These are phyloP conservation scores for Ailanthus altissimus DNA, from an alignment of 345 rosid species.

Conservation along the genomic window DNA sequence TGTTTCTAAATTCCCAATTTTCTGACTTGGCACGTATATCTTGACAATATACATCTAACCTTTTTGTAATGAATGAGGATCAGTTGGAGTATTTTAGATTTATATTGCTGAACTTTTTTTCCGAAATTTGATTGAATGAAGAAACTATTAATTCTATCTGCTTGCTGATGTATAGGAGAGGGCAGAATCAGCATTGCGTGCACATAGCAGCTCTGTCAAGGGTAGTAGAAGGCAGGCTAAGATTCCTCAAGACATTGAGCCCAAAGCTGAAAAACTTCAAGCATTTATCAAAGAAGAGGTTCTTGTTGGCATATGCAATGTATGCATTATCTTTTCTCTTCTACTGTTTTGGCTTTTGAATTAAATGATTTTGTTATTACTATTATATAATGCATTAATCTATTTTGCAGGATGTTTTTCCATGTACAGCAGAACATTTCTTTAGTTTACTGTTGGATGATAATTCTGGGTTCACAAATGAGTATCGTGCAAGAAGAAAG, in stretches of 20 bases:
- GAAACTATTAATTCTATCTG: constrained; percentile 14
- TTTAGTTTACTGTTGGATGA: constrained; percentile 64
- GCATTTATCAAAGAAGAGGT: constrained; percentile 86
- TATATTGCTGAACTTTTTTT: not conserved
- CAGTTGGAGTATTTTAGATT: not conserved
- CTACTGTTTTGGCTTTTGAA: constrained; percentile 5
- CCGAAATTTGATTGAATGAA: constrained; percentile 2
- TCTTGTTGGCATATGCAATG: constrained; percentile 69
- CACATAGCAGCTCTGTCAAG: constrained; percentile 85
- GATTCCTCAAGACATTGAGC: constrained; percentile 51
- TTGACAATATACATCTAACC: not conserved
- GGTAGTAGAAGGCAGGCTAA: constrained; percentile 46
- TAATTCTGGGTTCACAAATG: constrained; percentile 59
- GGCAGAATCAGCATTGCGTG: constrained; percentile 87
- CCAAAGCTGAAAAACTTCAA: constrained; percentile 55
- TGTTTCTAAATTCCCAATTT: not conserved
- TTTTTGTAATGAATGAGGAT: not conserved
- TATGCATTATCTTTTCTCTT: constrained; percentile 34
- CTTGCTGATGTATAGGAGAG: constrained; percentile 57
- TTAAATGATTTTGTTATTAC: constrained; percentile 15
- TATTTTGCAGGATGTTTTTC: constrained; percentile 64
- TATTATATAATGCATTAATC: constrained; percentile 21
- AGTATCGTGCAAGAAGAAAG: constrained; percentile 70
- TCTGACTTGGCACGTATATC: not conserved
- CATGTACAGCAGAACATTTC: constrained; percentile 74